Evolutionary conservation across 2,329 filamentous ascomycete genomes (phyloP), one percentile per base, ranked within the genome.

Genomic region (Scleromitrula shiraiana): DNA sequence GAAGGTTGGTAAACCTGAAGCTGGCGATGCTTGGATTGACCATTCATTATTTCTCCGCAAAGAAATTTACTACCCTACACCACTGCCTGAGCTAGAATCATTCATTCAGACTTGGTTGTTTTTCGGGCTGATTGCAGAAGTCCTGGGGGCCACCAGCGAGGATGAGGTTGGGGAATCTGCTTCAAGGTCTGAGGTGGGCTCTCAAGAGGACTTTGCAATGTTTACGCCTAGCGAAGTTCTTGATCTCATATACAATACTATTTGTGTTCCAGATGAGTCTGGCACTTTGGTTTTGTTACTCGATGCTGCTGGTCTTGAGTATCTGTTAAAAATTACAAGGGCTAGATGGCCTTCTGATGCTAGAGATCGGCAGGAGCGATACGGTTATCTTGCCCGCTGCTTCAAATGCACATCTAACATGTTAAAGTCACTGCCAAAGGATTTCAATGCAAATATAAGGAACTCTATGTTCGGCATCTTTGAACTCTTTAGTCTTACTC

Each of bases 51-150:
- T 51, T 30, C 7, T 17, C 15, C 30, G 35, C 27, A 23, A 30
- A 24, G 50, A 57, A 30, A 38, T 15, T n/a, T 35, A 55, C 7
- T 49, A 60, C 41, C 50, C 59, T 2, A 56, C 57, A 3, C 52
- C 58, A 7, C 35, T 52, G 7, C 47, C 50, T 3, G 58, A 61
- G 9, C 45, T 60, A 8, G 50, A 63, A 27, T 44, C 54, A 0
- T 62, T 65, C 35, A 39, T 63, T 12, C 64, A 66, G 43, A 64
- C 59, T 6, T 67, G 64, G 63, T 52, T 67, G 7, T 65, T 58
- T 41, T 64, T 67, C 49, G 64, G 65, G 0, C 50, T 63, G 4
- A 24, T 63, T 14, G 54, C 60, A 5, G 64, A 67, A 43, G 55
- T 63, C 23, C 30, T 64, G 3, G 55, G 58, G 8, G 46, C 24